These are phyloP conservation scores for Cladosporium colombiae DNA, from an alignment of 2,329 filamentous ascomycete species.

Conservation along the genomic window DNA sequence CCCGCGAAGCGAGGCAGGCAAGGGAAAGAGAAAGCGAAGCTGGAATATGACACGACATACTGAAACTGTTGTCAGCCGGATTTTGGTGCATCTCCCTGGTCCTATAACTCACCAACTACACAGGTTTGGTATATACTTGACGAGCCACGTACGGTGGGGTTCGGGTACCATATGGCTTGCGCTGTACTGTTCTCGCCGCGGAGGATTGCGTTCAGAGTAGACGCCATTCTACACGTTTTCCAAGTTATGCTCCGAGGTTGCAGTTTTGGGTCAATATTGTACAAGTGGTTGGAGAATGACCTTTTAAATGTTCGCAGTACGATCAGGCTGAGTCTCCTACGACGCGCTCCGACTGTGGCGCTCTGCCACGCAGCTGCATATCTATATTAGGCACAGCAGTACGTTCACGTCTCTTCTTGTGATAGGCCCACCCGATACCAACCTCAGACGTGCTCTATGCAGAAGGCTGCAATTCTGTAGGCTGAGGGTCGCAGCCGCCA, in stretches of 20 bases:
- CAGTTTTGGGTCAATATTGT: no score
- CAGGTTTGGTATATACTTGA: constrained; percentile 7
- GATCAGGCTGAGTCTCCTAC: neutral
- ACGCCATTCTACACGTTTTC: neutral
- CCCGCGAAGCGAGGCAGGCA: no score
- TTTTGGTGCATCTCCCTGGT: neutral
- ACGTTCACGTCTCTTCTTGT: neutral
- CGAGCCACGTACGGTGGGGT: neutral
- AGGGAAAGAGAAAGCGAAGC: no score
- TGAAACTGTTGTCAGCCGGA: neutral
- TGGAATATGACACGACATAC: neutral
- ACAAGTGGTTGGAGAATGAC: no score
- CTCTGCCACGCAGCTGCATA: neutral
- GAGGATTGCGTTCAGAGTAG: neutral
- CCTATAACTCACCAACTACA: neutral
- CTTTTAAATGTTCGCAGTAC: no score
- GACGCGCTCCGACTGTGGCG: neutral
- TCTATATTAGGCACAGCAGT: neutral
- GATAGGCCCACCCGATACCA: neutral
- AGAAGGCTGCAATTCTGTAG: neutral
- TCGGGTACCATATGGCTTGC: neutral
- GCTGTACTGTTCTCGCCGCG: constrained; percentile 1
- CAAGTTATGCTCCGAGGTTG: neutral
- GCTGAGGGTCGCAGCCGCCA: no score
- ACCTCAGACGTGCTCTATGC: neutral